Evolutionary conservation across 2,329 filamentous ascomycete genomes (phyloP).

Genomic region (Parasarocladium wereldwijsianum): DNA sequence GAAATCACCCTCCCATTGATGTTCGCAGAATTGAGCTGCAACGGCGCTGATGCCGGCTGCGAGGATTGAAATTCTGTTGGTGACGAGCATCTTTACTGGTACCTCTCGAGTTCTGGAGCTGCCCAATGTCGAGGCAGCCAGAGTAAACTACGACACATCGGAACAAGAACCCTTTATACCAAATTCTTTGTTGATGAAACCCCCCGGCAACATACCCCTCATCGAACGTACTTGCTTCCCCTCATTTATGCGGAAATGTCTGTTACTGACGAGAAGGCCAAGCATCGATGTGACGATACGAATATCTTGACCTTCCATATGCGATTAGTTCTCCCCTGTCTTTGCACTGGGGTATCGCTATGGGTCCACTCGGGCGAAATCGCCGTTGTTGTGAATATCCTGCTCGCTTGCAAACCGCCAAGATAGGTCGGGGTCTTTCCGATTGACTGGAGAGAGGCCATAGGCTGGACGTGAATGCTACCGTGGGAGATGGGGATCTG

Average conservation of each 20-base stretch:
- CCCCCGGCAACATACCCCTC: background rate
- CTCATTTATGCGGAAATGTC: background rate
- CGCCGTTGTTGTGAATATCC: background rate
- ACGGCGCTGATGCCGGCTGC: conserved; percentile 6
- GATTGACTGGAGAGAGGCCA: background rate
- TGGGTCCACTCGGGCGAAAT: background rate
- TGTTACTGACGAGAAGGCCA: background rate
- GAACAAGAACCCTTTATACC: no score
- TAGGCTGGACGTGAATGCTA: no score
- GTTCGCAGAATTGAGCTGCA: conserved; percentile 14
- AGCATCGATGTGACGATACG: background rate
- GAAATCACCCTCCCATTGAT: conserved; percentile 15
- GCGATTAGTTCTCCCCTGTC: conserved; percentile 1
- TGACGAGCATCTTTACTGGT: conserved; percentile 3
- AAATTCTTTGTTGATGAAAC: background rate
- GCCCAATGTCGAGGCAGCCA: background rate
- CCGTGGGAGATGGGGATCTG: background rate
- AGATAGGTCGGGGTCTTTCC: background rate
- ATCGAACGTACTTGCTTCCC: background rate
- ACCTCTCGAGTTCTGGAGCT: background rate
- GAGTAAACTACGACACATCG: no score
- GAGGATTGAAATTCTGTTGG: conserved; percentile 8
- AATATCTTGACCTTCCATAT: background rate
- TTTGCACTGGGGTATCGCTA: background rate
- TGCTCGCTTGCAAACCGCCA: background rate